Base-by-base conservation (phyloP, 2,329 filamentous ascomycete species). In the Scedosporium dehoogii region DNA sequence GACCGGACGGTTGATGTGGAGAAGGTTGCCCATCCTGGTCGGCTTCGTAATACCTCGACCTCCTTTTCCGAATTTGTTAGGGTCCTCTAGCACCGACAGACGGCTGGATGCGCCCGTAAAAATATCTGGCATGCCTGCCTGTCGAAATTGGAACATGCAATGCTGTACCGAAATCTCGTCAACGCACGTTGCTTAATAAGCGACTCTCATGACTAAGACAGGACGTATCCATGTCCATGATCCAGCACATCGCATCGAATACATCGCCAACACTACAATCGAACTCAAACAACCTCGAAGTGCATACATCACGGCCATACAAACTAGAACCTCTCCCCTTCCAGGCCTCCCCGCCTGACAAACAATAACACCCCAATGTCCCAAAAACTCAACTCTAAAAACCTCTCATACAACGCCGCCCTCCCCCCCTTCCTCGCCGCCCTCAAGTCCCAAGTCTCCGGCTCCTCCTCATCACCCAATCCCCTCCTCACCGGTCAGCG, bases 331-430 rank as follows among this genome's bases (percentile, higher is more conserved):
- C 66, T n/a, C 61, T 60, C 21, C 67, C 68, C 51, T 12, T 56
- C 6, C 51, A 12, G 2, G 65, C 69, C 16, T 62, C 65, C 56
- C 10, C 55, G 60, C 69, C 33, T 27, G 4, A 4, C 23, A 53
- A 61, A 63, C 44, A 59, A 25, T 27, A 44, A 59, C 59, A 33
- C 33, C 18, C 33, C 65, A 67, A 81, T 81, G 79, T 74, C 79
- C 6, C 75, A 80, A 42, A 88, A 86, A 69, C 88, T 90, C 70
- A 90, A 85, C 61, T 78, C 84, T 68, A 90, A 89, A 69, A 86
- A 90, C 73, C 81, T 92, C 58, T 80, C 81, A 63, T 92, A 90
- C 79, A 79, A 82, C 75, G 73, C 72, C 51, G 76, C 77, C 6
- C 79, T 85, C 18, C 85, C 85, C 21, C 84, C 85, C 4, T 87